Evolutionary conservation across 495 filamentous ascomycete genomes (phyloP).

Genomic region (Massariosphaeria phaeospora): DNA sequence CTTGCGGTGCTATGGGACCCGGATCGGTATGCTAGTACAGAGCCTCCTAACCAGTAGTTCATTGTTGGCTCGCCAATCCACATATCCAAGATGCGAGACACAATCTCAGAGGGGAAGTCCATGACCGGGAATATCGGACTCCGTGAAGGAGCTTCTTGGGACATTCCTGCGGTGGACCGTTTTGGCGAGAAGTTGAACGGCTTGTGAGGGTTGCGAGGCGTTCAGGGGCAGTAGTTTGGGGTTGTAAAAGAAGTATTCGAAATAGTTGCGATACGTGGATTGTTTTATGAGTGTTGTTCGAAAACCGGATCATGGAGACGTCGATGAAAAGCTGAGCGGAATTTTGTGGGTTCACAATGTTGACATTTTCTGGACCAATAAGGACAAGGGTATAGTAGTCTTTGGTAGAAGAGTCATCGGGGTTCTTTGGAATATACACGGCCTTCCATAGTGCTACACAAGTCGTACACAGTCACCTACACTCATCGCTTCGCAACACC

Average conservation of each 20-base stretch:
- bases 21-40: background rate
- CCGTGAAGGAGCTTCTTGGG: background rate
- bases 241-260: background rate
- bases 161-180: background rate
- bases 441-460: background rate
- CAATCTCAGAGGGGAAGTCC: background rate
- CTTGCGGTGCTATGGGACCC: too few species aligned
- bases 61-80: background rate
- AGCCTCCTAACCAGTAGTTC: background rate
- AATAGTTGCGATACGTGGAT: background rate
- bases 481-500: slow-evolving; percentile 19
- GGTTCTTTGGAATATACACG: background rate
- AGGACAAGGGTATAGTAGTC: background rate
- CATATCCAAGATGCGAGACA: background rate
- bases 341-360: too few species aligned
- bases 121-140: background rate
- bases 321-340: background rate
- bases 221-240: background rate
- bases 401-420: too few species aligned
- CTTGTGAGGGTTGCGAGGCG: too few species aligned
- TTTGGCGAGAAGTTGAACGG: too few species aligned
- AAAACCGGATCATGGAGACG: background rate
- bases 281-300: background rate
- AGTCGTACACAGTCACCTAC: background rate
- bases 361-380: background rate